Conservation (phyloP, 352 stramenopile genomes). For the Phytophthora pluvialis region DNA sequence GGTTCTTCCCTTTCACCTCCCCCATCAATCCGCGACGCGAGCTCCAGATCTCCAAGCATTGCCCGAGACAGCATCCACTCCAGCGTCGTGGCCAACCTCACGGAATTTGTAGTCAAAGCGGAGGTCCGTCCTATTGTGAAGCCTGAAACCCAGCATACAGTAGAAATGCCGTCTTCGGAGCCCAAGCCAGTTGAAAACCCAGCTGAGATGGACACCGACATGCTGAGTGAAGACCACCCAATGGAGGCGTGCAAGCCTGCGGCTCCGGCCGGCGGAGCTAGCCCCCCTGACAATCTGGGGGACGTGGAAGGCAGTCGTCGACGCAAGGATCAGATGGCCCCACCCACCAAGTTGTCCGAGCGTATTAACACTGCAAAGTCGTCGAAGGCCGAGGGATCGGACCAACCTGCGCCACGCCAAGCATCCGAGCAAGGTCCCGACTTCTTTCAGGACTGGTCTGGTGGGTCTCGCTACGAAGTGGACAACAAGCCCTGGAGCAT, state of each 20-base stretch:
- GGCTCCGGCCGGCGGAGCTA: not conserved
- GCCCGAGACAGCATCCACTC: conserved; percentile 18
- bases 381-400: conserved; percentile 1
- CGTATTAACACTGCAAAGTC: conserved; percentile 14
- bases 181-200: conserved; percentile 6
- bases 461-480: conserved; percentile 45
- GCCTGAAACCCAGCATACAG: conserved; percentile 2
- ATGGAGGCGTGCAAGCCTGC: conserved; percentile 4
- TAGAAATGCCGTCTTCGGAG: not conserved
- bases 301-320: not conserved
- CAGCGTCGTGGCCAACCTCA: conserved; percentile 5
- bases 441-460: conserved; percentile 39
- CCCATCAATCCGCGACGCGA: conserved; percentile 23
- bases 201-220: not conserved
- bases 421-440: conserved; percentile 17
- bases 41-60: conserved; percentile 31
- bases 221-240: not conserved
- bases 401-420: not conserved
- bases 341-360: conserved; percentile 31
- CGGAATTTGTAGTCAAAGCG: conserved; percentile 11
- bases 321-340: conserved; percentile 20
- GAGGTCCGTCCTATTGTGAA: conserved; percentile 8
- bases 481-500: conserved; percentile 56
- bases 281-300: not conserved
- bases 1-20: conserved; percentile 35